A percentile compares a stretch with the other conserved stretches of the same genome.
Conservation (phyloP, 768 basidiomycete species). For the Filobasidium floriforme region DNA sequence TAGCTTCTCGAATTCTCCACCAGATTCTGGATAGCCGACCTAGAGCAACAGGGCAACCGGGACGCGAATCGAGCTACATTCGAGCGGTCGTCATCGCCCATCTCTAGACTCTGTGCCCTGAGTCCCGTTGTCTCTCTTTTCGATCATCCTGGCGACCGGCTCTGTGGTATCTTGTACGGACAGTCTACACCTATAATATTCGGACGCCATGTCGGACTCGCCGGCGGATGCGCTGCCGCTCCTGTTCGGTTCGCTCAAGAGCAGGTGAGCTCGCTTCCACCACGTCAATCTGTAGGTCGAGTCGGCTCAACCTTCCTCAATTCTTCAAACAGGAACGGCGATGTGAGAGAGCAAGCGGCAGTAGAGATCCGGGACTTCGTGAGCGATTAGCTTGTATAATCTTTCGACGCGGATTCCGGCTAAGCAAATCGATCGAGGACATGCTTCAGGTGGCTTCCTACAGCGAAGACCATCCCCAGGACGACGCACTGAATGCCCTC, state of each 20-base stretch:
- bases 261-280: background rate
- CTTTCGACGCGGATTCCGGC: slow-evolving; percentile 29
- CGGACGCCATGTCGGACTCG: background rate
- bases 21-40: background rate
- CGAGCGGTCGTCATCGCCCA: slow-evolving; percentile 1
- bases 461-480: slow-evolving; percentile 20
- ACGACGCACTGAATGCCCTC: slow-evolving; percentile 45
- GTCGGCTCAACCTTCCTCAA: too few relatives aligned
- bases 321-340: slow-evolving; percentile 22
- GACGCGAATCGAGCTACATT: background rate
- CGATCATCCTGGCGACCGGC: background rate
- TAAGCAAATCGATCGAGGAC: slow-evolving; percentile 2
- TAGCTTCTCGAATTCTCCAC: background rate
- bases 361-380: slow-evolving; percentile 31
- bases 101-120: background rate
- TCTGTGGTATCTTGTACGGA: background rate
- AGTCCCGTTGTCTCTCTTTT: background rate
- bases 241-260: slow-evolving; percentile 2
- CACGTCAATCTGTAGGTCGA: too few relatives aligned
- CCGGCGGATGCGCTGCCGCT: background rate
- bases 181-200: background rate
- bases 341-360: slow-evolving; percentile 30
- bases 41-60: background rate
- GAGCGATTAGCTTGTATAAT: background rate
- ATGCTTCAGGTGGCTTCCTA: slow-evolving; percentile 4